phyloP scores from a whole-genome alignment of 2,329 filamentous ascomycete species.

The Fusarium globosum region DNA sequence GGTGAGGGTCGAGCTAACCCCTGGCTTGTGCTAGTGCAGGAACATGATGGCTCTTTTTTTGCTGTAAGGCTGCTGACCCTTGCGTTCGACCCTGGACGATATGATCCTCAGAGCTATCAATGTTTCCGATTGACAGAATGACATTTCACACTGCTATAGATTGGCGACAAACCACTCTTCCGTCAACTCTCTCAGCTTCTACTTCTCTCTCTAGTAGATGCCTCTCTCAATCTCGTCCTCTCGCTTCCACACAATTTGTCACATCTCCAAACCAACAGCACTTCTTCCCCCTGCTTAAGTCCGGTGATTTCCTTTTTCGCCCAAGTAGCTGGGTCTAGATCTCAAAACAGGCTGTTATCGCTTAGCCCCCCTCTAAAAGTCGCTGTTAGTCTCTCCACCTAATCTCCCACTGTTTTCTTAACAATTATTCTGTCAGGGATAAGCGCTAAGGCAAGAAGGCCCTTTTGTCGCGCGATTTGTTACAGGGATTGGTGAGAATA shows the following conservation, averaged over 20 bases:
- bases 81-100: neutral
- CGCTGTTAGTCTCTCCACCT: neutral
- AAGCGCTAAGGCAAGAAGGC: constrained; percentile 12
- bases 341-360: constrained; percentile 2
- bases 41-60: neutral
- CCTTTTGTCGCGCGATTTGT: constrained; percentile 27
- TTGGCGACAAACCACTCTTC: neutral
- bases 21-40: constrained; percentile 31
- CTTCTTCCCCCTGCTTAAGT: constrained; percentile 5
- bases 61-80: constrained; percentile 29
- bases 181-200: neutral
- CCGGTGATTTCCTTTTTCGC: constrained; percentile 36
- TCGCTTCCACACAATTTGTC: neutral
- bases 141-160: neutral
- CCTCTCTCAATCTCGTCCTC: neutral
- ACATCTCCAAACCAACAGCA: neutral
- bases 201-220: too few relatives aligned
- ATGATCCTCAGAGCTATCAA: neutral
- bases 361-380: neutral
- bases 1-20: neutral
- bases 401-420: accelerated
- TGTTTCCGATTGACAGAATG: neutral
- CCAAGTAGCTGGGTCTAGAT: constrained; percentile 25
- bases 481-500: neutral
- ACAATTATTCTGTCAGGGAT: neutral